Conservation (phyloP, 192 early-diverging fungal species). For the Backusella australiensis region DNA sequence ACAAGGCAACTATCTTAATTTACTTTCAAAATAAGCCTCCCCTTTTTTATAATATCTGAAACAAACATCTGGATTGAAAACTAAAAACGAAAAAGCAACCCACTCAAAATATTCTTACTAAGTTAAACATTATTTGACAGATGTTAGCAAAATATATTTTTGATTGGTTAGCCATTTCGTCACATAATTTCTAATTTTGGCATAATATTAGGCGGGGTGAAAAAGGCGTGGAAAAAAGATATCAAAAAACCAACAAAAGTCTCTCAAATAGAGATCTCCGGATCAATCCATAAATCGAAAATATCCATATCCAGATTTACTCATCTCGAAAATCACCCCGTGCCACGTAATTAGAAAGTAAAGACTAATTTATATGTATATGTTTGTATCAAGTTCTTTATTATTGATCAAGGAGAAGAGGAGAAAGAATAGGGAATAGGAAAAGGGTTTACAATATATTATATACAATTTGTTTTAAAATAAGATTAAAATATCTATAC, state of each 20-base stretch:
- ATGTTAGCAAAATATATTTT: not conserved
- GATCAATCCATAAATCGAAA: not conserved
- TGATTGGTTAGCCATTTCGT: not conserved
- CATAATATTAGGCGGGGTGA: not conserved
- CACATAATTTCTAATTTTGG: not conserved
- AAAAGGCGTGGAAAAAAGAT: not conserved
- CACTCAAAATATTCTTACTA: not conserved
- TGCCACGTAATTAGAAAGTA: not conserved
- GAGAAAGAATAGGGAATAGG: not conserved
- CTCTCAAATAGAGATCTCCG: not conserved
- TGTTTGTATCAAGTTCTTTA: not conserved
- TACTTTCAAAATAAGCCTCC: no score
- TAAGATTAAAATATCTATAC: conserved; percentile 38
- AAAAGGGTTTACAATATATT: not conserved
- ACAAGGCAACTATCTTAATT: no score
- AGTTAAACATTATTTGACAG: not conserved
- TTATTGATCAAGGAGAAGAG: not conserved
- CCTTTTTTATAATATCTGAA: not conserved
- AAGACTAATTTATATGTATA: not conserved
- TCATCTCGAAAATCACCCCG: not conserved
- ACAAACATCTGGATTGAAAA: not conserved
- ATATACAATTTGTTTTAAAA: not conserved
- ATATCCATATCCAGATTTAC: not conserved
- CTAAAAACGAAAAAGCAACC: not conserved
- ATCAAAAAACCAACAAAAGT: not conserved